phyloP scores from a whole-genome alignment of 1,284 basidiomycete species.

The Wallemia mellicola region DNA sequence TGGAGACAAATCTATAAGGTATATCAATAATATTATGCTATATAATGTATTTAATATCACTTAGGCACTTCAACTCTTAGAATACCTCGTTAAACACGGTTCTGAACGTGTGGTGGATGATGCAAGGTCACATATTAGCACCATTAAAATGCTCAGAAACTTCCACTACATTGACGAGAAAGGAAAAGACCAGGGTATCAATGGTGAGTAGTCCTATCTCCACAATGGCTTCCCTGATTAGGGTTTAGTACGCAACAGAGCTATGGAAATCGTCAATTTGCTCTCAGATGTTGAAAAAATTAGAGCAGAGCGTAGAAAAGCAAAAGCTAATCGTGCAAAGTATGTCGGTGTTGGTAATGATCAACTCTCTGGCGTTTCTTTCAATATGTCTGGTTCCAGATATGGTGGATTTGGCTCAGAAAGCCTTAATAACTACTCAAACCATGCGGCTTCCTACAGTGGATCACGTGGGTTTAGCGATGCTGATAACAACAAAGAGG shows the following conservation, averaged over 20 bases:
- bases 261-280: constrained; percentile 67
- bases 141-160: constrained; percentile 87
- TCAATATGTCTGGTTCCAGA: constrained; percentile 19
- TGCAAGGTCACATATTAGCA: constrained; percentile 72
- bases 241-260: constrained; percentile 82
- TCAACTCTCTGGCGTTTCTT: constrained; percentile 20
- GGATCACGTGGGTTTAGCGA: constrained; percentile 26
- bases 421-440: constrained; percentile 18
- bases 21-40: constrained; percentile 1
- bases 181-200: constrained; percentile 95
- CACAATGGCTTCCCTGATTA: no score
- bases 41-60: background rate
- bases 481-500: constrained; percentile 20
- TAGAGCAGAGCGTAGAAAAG: constrained; percentile 63
- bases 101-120: constrained; percentile 95
- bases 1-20: constrained; percentile 99
- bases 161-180: constrained; percentile 99
- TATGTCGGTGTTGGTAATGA: constrained; percentile 67
- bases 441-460: constrained; percentile 9
- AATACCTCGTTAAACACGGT: constrained; percentile 93
- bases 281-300: constrained; percentile 76
- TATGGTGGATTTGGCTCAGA: constrained; percentile 65
- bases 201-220: no score
- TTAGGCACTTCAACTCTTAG: constrained; percentile 68
- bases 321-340: constrained; percentile 72